Conservation (phyloP, 495 filamentous ascomycete genomes). For the Venustampulla echinocandica region DNA sequence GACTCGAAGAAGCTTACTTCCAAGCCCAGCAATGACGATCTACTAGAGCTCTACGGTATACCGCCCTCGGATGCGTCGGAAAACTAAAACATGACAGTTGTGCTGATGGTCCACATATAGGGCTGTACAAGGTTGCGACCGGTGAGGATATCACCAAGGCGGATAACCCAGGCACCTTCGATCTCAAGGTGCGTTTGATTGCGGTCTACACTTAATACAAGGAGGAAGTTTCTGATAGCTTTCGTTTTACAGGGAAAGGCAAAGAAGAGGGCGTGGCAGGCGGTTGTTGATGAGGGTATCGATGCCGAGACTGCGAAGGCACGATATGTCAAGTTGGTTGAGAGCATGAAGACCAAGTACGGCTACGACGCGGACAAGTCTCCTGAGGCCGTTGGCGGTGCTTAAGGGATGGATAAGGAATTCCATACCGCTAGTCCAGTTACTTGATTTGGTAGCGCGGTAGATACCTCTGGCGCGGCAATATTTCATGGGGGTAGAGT, state of each 20-base stretch:
- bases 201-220: neutral
- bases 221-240: neutral
- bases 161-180: slow-evolving; percentile 39
- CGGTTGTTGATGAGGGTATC: slow-evolving; percentile 47
- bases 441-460: neutral
- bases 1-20: slow-evolving; percentile 56
- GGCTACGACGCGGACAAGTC: slow-evolving; percentile 49
- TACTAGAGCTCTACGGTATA: slow-evolving; percentile 34
- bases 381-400: slow-evolving; percentile 41
- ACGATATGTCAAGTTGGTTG: slow-evolving; percentile 64
- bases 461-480: no score
- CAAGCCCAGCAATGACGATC: slow-evolving; percentile 48
- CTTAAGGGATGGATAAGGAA: slow-evolving; percentile 2
- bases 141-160: slow-evolving; percentile 39
- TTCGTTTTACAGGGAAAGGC: slow-evolving; percentile 53
- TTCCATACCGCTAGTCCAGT: neutral
- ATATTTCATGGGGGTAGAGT: no score
- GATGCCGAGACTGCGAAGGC: slow-evolving; percentile 57
- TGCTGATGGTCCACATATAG: slow-evolving; percentile 20
- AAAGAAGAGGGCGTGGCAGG: slow-evolving; percentile 69
- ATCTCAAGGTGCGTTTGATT: slow-evolving; percentile 45
- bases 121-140: slow-evolving; percentile 43
- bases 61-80: neutral
- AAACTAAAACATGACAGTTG: neutral
- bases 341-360: slow-evolving; percentile 58